phyloP scores from a whole-genome alignment of 2,329 filamentous ascomycete species.

The Geosmithia putterillii region DNA sequence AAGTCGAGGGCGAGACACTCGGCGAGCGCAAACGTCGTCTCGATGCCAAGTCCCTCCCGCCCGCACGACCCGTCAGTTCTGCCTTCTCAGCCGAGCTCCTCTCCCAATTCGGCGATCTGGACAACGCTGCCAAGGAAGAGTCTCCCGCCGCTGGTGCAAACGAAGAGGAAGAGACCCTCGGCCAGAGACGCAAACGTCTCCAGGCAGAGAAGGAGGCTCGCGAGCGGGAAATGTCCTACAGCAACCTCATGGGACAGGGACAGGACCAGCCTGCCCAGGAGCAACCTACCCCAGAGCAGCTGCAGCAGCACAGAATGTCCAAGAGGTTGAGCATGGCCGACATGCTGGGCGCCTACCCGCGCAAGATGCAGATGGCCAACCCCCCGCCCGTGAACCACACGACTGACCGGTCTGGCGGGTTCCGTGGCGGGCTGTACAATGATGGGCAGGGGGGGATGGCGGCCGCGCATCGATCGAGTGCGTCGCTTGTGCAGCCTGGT shows the following conservation, averaged over 20 bases:
- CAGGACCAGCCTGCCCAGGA: slow-evolving; percentile 4
- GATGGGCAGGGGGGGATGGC: slow-evolving; percentile 31
- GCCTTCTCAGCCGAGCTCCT: slow-evolving; percentile 61
- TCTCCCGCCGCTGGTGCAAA: slow-evolving; percentile 7
- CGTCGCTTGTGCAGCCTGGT: slow-evolving; percentile 6
- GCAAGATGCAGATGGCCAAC: slow-evolving; percentile 18
- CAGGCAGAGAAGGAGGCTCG: slow-evolving; percentile 58
- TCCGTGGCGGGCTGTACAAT: slow-evolving; percentile 40
- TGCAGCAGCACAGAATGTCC: slow-evolving; percentile 5
- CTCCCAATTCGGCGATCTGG: slow-evolving; percentile 44
- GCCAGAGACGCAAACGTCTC: slow-evolving; percentile 61
- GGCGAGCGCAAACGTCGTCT: slow-evolving; percentile 53
- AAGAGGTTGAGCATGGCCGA: slow-evolving; percentile 45
- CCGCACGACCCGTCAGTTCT: slow-evolving; percentile 45
- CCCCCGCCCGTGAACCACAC: neutral
- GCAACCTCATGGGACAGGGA: slow-evolving; percentile 10
- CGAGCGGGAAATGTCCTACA: slow-evolving; percentile 37
- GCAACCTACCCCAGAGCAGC: neutral
- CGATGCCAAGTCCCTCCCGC: slow-evolving; percentile 44
- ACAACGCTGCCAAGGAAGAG: slow-evolving; percentile 14
- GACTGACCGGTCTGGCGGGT: slow-evolving; percentile 29
- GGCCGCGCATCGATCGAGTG: slow-evolving; percentile 13
- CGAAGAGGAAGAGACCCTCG: slow-evolving; percentile 62
- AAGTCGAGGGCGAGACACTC: slow-evolving; percentile 52
- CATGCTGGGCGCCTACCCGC: slow-evolving; percentile 34